Evolutionary conservation across 495 filamentous ascomycete species (phyloP).

Genomic region (Penicillium soppii): DNA sequence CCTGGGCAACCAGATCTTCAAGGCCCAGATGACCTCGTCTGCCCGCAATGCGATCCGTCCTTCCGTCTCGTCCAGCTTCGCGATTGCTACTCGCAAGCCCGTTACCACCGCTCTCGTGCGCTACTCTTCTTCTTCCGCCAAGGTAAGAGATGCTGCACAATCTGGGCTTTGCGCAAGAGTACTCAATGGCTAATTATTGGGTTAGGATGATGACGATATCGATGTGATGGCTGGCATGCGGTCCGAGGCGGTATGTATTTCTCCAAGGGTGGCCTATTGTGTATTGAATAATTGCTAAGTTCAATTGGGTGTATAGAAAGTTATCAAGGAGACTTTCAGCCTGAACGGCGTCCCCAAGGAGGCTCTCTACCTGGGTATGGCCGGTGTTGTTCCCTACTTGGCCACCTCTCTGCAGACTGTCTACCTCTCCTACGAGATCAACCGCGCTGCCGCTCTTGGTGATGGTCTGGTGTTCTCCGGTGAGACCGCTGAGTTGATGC

Average conservation of each 20-base stretch:
- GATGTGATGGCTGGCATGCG: slow-evolving; percentile 70
- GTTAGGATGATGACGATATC: slow-evolving; percentile 37
- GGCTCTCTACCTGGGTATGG: slow-evolving; percentile 77
- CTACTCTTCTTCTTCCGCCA: slow-evolving; percentile 38
- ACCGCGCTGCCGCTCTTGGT: slow-evolving; percentile 58
- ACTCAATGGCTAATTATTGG: slow-evolving; percentile 32
- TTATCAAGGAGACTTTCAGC: slow-evolving; percentile 85
- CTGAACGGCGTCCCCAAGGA: slow-evolving; percentile 75
- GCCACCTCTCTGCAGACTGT: slow-evolving; percentile 86
- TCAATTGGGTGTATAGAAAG: slow-evolving; percentile 51
- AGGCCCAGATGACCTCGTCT: slow-evolving; percentile 47
- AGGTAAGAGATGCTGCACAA: slow-evolving; percentile 23
- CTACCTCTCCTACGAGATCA: slow-evolving; percentile 79
- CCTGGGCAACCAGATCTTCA: slow-evolving; percentile 43
- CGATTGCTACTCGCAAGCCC: slow-evolving; percentile 50
- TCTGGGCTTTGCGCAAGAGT: background rate
- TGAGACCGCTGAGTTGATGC: slow-evolving; percentile 68
- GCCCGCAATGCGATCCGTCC: slow-evolving; percentile 37
- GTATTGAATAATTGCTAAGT: slow-evolving; percentile 8
- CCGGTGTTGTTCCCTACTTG: slow-evolving; percentile 87
- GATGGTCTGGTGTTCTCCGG: slow-evolving; percentile 64
- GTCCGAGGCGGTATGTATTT: slow-evolving; percentile 66
- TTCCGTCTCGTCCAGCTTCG: slow-evolving; percentile 33
- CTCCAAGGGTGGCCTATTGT: background rate
- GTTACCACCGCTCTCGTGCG: slow-evolving; percentile 54